Base-by-base conservation (phyloP, 495 filamentous ascomycete genomes). In the Trichoderma reesei region DNA sequence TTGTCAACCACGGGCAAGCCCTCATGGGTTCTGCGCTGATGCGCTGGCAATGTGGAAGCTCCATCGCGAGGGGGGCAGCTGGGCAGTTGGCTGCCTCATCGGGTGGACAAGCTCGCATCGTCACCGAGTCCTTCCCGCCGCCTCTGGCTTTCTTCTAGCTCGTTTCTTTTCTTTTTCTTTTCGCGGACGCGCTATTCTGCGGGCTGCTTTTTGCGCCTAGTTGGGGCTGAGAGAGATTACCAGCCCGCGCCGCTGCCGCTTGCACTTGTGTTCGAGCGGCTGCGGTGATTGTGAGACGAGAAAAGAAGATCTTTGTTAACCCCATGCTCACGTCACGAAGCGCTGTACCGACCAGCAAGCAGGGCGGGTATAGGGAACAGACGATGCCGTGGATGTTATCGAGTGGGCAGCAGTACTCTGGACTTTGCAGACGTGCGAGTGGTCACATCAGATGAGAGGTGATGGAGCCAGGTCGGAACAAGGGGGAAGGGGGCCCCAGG, bases 171-270 rank as follows among this genome's bases (percentile, higher is more conserved):
- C 20, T 48, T 18, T 48, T 20, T 56, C 51, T 56, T 13, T 33
- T 33, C n/a, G 8, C n/a, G 7, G 26, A 56, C 34, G 51, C 51
- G 51, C 51, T 56, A 56, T 56, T n/a, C 26, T 56, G 51, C 51
- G 51, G 51, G 51, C 51, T 56, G 51, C 51, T 56, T 56, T 56
- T 56, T 56, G 51, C 51, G 51, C 51, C 51, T 56, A 56, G 51
- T 34, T 56, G 20, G 51, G 44, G 26, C 51, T 56, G 51, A 56
- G 51, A 48, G 8, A 56, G n/a, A n/a, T 56, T 56, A 33, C 51
- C 7, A 18, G 51, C 51, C 46, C 3, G 46, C n/a, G n/a, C n/a
- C n/a, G n/a, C n/a, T n/a, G n/a, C n/a, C n/a, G n/a, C n/a, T n/a
- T n/a, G n/a, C n/a, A n/a, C n/a, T n/a, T 54, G 3, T 31, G 48